phyloP scores from a whole-genome alignment of 2,329 filamentous ascomycete genomes.

The Malbranchea zuffiana region DNA sequence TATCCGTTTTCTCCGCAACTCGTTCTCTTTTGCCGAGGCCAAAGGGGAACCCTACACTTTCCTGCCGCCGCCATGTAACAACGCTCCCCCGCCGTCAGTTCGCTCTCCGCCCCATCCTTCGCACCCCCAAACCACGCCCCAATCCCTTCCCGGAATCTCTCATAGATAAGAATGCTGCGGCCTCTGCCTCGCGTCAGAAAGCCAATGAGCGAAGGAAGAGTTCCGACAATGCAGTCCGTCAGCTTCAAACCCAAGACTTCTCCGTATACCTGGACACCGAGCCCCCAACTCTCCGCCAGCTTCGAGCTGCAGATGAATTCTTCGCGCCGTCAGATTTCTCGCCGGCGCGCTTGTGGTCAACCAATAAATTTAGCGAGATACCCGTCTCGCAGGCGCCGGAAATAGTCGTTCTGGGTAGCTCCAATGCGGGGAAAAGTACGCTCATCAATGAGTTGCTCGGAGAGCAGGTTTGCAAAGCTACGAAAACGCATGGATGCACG shows the following conservation, averaged over 20 bases:
- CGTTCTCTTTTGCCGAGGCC: no score
- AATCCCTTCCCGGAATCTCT: no score
- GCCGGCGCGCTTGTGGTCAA: constrained; percentile 49
- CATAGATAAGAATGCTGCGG: no score
- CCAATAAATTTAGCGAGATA: constrained; percentile 49
- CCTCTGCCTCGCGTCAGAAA: no score
- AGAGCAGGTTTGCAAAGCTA: constrained; percentile 43
- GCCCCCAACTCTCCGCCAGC: constrained; percentile 34
- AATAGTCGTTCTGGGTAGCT: constrained; percentile 57
- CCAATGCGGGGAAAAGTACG: constrained; percentile 59
- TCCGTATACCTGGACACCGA: constrained; percentile 42
- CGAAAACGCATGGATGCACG: constrained; percentile 51
- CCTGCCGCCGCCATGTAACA: no score
- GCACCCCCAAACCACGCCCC: no score
- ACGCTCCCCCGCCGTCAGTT: no score
- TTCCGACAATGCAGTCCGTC: no score
- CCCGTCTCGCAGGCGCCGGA: constrained; percentile 45
- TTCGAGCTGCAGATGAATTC: constrained; percentile 37
- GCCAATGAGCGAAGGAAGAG: no score
- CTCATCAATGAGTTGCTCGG: constrained; percentile 55
- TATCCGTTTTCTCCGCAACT: no score
- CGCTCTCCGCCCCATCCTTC: no score
- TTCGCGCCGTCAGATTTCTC: constrained; percentile 38
- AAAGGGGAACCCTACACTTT: no score
- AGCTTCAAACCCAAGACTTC: constrained; percentile 1